Evolutionary conservation across 2,329 filamentous ascomycete genomes (phyloP).

Genomic region (Aspergillaceae sp.): DNA sequence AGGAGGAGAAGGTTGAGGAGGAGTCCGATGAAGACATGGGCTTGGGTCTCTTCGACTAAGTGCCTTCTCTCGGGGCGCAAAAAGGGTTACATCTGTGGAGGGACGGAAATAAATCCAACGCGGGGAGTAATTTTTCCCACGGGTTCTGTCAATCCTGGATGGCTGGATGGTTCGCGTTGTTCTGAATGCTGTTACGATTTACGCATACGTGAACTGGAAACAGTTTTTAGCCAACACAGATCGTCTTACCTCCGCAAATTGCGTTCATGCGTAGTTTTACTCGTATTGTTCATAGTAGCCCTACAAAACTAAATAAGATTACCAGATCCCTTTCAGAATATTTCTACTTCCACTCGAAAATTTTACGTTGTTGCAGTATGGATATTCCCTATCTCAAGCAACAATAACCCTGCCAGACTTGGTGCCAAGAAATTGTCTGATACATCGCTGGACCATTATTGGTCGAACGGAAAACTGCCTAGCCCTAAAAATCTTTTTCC

Average conservation of each 20-base stretch:
- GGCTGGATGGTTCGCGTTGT: conserved; percentile 23
- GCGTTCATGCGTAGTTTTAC: background rate
- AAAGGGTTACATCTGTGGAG: conserved; percentile 55
- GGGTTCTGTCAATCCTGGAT: conserved; percentile 21
- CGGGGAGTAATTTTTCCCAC: conserved; percentile 20
- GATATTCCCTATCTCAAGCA: too few relatives aligned
- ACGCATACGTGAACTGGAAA: conserved; percentile 26
- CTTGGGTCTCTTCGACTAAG: conserved; percentile 61
- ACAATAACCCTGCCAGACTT: too few relatives aligned
- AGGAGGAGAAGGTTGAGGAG: conserved; percentile 70
- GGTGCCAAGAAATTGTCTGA: too few relatives aligned
- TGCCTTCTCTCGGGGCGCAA: conserved; percentile 20
- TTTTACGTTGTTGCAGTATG: too few relatives aligned
- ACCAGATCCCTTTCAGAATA: too few relatives aligned
- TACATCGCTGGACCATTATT: too few relatives aligned
- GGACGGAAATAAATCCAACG: conserved; percentile 37
- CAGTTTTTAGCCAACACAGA: conserved; percentile 29
- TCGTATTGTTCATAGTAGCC: too few relatives aligned
- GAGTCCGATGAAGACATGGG: conserved; percentile 69
- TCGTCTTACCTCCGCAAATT: conserved; percentile 20
- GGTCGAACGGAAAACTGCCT: background rate
- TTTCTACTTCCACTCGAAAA: too few relatives aligned
- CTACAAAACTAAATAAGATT: too few relatives aligned
- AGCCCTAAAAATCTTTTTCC: conserved; percentile 4
- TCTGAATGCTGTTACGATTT: conserved; percentile 30